Percentiles rank a stretch among this genome's conserved stretches.
These are phyloP conservation scores for Trametopsis cervina DNA, from an alignment of 768 basidiomycete species.

Conservation along the genomic window DNA sequence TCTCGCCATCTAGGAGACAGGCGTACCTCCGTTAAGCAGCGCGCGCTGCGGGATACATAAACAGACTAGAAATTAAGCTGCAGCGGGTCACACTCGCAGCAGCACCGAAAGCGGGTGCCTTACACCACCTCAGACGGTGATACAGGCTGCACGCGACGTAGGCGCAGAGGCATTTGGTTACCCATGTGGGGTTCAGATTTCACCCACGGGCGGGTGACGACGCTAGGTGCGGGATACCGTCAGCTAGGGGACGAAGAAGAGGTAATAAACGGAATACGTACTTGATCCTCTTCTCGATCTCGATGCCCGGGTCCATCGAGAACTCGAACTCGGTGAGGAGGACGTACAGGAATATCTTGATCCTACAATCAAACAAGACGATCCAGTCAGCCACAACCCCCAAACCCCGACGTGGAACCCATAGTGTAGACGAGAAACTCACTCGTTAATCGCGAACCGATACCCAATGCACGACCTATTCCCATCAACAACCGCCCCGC, in stretches of 20 bases:
- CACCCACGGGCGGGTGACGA: constrained; percentile 52
- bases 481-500: constrained; percentile 41
- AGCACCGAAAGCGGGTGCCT: too few relatives aligned
- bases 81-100: too few relatives aligned
- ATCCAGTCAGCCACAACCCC: too few relatives aligned
- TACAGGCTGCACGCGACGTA: constrained; percentile 26
- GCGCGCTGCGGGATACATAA: too few relatives aligned
- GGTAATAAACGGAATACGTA: constrained; percentile 30
- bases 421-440: constrained; percentile 22
- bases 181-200: constrained; percentile 46
- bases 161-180: constrained; percentile 54
- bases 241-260: neutral
- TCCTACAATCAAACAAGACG: constrained; percentile 28
- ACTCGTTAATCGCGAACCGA: constrained; percentile 56
- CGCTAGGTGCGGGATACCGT: constrained; percentile 23
- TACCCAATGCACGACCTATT: constrained; percentile 57
- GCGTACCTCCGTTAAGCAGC: too few relatives aligned
- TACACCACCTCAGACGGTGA: too few relatives aligned
- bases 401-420: too few relatives aligned
- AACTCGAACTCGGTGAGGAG: constrained; percentile 53
- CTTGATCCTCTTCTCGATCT: constrained; percentile 61
- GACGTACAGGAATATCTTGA: constrained; percentile 56
- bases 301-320: constrained; percentile 40
- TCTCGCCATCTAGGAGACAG: too few relatives aligned
- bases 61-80: too few relatives aligned